Evolutionary conservation across 1,284 basidiomycete genomes (phyloP), one percentile per base, ranked within the genome.

Genomic region (Pseudozyma sp.): DNA sequence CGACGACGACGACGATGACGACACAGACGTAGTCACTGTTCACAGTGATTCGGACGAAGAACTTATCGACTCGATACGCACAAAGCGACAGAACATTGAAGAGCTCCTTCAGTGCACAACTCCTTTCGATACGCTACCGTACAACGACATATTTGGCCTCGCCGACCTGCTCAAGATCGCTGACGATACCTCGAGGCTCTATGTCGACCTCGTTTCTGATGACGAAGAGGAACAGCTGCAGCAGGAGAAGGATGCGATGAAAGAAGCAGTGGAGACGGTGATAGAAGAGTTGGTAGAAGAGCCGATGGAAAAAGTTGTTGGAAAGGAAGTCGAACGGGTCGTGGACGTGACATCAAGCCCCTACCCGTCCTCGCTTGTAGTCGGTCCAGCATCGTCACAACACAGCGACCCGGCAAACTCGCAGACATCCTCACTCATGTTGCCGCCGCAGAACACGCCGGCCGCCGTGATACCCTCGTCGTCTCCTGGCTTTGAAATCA

Each of bases 31-130:
- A 11, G 67, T 67, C 35, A 66, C 57, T 12, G 44, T 66, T 13
- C 51, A 62, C 49, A 74, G 71, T 59, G 72, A 70, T 21, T 64
- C 64, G 25, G 72, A 75, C 44, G 67, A 70, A 43, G 72, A 67
- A 44, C 60, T 70, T 31, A 50, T 64, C 51, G 66, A 69, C n/a
- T 58, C 58, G 19, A 54, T 58, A 38, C 60, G 47, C 3, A 49
- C 58, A 3, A 75, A 75, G 21, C 56, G 72, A 11, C 67, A 75
- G 21, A 70, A 75, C 61, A 55, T 75, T 18, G 68, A 75, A 34
- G 68, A 75, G 18, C 57, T 75, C 1, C 35, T 75, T 1, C 45
- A 49, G 18, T 70, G 66, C 60, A 70, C 72, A 0, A 61, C 57
- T 13, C 64, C 72, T 1, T 75, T 75, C 52, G 68, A 70, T n/a